Conservation (phyloP, 2,329 filamentous ascomycete genomes). For the Fulvia fulva region DNA sequence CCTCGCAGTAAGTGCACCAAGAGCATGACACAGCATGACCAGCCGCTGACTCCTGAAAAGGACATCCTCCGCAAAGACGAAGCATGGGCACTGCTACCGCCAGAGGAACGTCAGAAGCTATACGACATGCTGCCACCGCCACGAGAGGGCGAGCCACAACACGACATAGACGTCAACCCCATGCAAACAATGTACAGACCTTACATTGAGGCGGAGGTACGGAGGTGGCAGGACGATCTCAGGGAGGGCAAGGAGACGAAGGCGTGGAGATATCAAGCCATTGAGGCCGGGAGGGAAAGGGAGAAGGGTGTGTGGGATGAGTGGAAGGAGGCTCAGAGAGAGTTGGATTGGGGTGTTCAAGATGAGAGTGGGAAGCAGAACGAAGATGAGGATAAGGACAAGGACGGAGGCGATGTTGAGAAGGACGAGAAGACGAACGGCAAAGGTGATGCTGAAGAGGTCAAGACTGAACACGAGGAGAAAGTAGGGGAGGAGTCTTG, state of each 20-base stretch:
- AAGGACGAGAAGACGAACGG: not conserved
- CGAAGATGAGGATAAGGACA: not conserved
- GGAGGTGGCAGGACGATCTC: conserved; percentile 55
- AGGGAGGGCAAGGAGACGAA: conserved; percentile 51
- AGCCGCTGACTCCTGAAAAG: conserved; percentile 15
- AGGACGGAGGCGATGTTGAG: not conserved
- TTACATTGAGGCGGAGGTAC: conserved; percentile 51
- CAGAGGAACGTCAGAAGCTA: conserved; percentile 23
- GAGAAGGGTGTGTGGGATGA: conserved; percentile 54
- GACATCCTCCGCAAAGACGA: conserved; percentile 27
- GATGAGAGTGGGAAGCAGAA: conserved; percentile 6
- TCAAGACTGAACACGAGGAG: not conserved
- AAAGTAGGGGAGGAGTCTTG: not conserved
- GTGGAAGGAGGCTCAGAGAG: conserved; percentile 52
- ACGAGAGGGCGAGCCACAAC: conserved; percentile 20
- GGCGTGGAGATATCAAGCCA: conserved; percentile 54
- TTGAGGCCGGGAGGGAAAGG: conserved; percentile 50
- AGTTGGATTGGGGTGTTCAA: conserved; percentile 51
- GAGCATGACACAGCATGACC: not conserved
- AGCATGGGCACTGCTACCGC: conserved; percentile 29
- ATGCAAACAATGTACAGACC: conserved; percentile 42
- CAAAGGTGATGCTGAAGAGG: not conserved
- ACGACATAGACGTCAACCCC: conserved; percentile 39
- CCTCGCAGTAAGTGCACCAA: conserved; percentile 19
- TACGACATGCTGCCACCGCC: conserved; percentile 29